Conservation (phyloP, 2,329 filamentous ascomycete species). For the Sporothrix pallida region DNA sequence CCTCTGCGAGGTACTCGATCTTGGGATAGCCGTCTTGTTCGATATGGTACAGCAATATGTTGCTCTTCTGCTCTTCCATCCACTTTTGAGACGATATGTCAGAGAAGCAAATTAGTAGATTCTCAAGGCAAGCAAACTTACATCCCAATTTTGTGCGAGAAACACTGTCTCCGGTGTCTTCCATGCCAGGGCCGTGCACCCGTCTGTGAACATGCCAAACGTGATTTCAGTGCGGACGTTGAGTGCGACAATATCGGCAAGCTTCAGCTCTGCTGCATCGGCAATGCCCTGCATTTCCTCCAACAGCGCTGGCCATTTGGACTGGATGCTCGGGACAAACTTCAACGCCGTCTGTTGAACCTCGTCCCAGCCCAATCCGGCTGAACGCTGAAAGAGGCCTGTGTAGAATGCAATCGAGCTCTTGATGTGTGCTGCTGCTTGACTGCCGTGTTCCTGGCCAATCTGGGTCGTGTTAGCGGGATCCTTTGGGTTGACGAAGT, state of each 20-base stretch:
- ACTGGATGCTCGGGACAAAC: slow-evolving; percentile 19
- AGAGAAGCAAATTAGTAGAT: no score
- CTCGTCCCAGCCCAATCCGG: background rate
- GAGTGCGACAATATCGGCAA: slow-evolving; percentile 62
- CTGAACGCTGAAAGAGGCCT: slow-evolving; percentile 7
- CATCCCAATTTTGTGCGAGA: slow-evolving; percentile 65
- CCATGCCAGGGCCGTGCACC: slow-evolving; percentile 61
- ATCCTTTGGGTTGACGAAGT: no score
- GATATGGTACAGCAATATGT: slow-evolving; percentile 13
- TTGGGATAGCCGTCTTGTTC: slow-evolving; percentile 46
- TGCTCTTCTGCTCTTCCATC: slow-evolving; percentile 28
- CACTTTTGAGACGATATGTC: slow-evolving; percentile 5
- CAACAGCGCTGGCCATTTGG: slow-evolving; percentile 25
- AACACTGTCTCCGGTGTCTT: slow-evolving; percentile 45
- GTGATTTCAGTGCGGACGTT: slow-evolving; percentile 64
- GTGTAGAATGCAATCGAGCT: slow-evolving; percentile 24
- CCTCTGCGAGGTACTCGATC: slow-evolving; percentile 63
- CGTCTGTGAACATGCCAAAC: slow-evolving; percentile 62
- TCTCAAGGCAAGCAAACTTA: background rate
- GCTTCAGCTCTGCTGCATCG: slow-evolving; percentile 51
- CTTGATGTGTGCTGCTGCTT: background rate
- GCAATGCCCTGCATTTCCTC: slow-evolving; percentile 60
- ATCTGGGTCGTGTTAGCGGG: background rate
- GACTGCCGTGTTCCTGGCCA: background rate
- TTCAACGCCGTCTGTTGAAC: background rate